These are phyloP conservation scores for Termitomyces sp. DNA, from an alignment of 768 basidiomycete genomes.

Conservation along the genomic window DNA sequence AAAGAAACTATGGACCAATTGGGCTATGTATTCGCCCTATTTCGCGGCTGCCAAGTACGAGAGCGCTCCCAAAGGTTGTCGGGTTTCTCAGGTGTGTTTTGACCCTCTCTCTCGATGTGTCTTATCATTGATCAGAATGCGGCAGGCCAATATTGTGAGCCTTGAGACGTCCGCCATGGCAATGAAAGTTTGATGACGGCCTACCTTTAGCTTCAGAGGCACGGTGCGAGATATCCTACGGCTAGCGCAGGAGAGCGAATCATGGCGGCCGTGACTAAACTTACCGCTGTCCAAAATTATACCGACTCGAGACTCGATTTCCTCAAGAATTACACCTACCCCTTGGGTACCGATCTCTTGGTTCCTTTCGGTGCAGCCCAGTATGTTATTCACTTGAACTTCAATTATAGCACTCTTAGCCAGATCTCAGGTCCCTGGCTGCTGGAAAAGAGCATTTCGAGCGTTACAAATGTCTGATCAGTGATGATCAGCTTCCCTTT, in stretches of 20 bases:
- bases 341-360: conserved; percentile 51
- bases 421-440: conserved; percentile 25
- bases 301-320: conserved; percentile 48
- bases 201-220: conserved; percentile 62
- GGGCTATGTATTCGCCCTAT: conserved; percentile 63
- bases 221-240: conserved; percentile 78
- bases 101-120: background rate
- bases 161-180: background rate
- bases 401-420: background rate
- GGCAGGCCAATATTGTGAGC: conserved; percentile 58
- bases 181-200: background rate
- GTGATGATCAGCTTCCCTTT: conserved; percentile 39
- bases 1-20: conserved; percentile 24
- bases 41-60: conserved; percentile 40
- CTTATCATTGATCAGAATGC: background rate
- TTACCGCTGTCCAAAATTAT: conserved; percentile 41
- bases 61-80: conserved; percentile 41
- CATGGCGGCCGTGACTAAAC: conserved; percentile 41
- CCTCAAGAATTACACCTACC: conserved; percentile 49
- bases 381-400: conserved; percentile 30
- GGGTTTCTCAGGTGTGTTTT: conserved; percentile 45
- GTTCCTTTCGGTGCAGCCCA: conserved; percentile 64
- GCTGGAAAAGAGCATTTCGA: conserved; percentile 46
- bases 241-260: conserved; percentile 37
- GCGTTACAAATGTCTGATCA: conserved; percentile 49